A percentile compares a stretch with the other conserved stretches of the same genome.
Conservation (phyloP, 768 basidiomycete genomes). For the Psilocybe cubensis region DNA sequence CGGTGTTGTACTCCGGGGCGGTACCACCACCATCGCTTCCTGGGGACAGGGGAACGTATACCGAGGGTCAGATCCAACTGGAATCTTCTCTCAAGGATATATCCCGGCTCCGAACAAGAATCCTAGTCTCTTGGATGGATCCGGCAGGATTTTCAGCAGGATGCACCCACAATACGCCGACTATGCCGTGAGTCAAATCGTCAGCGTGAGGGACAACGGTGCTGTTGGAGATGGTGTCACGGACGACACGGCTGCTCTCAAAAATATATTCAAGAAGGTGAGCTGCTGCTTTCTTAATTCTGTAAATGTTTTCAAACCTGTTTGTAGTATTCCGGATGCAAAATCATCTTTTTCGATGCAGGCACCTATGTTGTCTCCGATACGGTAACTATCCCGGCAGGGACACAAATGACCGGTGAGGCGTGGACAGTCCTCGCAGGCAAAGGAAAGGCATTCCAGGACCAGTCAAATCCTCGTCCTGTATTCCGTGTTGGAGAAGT, state of each 20-base stretch:
- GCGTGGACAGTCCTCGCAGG: slow-evolving; percentile 63
- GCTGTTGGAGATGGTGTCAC: slow-evolving; percentile 78
- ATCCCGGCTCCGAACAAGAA: slow-evolving; percentile 59
- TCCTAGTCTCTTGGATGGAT: slow-evolving; percentile 53
- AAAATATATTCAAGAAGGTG: slow-evolving; percentile 61
- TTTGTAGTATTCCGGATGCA: slow-evolving; percentile 68
- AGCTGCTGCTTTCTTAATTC: neutral
- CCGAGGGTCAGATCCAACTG: slow-evolving; percentile 47
- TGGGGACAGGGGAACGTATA: slow-evolving; percentile 85
- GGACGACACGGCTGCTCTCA: slow-evolving; percentile 75
- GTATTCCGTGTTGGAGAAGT: slow-evolving; percentile 56
- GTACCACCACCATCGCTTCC: slow-evolving; percentile 59
- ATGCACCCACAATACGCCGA: slow-evolving; percentile 69
- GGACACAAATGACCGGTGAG: slow-evolving; percentile 62
- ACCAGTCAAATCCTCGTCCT: slow-evolving; percentile 44
- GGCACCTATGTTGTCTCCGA: slow-evolving; percentile 59
- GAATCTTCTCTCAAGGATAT: slow-evolving; percentile 52
- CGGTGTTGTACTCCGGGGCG: slow-evolving; percentile 59
- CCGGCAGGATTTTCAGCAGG: slow-evolving; percentile 64
- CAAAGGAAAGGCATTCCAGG: slow-evolving; percentile 48
- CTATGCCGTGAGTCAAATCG: slow-evolving; percentile 65
- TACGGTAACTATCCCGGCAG: slow-evolving; percentile 61
- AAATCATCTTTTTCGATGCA: slow-evolving; percentile 84
- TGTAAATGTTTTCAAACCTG: neutral
- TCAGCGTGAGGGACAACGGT: slow-evolving; percentile 72